Evolutionary conservation across 306 rosid genomes (phyloP).

Genomic region (Acacia confusa): DNA sequence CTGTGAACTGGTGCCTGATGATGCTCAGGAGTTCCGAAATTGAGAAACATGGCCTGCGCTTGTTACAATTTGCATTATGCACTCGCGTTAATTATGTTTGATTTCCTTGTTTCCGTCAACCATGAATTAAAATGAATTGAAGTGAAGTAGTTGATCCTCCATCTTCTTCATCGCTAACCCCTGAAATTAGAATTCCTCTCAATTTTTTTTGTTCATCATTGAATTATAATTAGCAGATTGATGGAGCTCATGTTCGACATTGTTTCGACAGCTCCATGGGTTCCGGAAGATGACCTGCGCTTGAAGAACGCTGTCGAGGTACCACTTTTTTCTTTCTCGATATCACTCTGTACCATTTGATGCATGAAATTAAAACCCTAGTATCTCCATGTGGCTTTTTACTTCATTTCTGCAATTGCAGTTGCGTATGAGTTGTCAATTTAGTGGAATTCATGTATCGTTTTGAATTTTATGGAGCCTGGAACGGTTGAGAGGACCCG

Average conservation of each 20-base stretch:
- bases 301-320: slow-evolving; percentile 86
- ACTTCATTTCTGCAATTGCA: neutral
- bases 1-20: neutral
- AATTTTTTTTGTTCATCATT: neutral
- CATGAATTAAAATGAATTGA: neutral
- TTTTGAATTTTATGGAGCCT: neutral
- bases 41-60: neutral
- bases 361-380: slow-evolving; percentile 31
- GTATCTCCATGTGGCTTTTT: neutral
- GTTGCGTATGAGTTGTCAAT: neutral
- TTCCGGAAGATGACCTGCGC: slow-evolving; percentile 72
- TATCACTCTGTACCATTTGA: neutral
- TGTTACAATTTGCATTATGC: neutral
- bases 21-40: neutral
- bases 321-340: neutral
- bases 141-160: neutral
- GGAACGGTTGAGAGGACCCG: neutral
- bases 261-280: slow-evolving; percentile 49
- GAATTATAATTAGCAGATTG: neutral
- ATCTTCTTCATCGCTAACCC: neutral
- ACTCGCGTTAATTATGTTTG: neutral
- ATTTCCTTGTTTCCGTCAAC: neutral
- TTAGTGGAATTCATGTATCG: neutral
- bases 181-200: neutral
- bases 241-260: slow-evolving; percentile 37